A percentile compares a stretch with the other conserved stretches of the same genome.
These are phyloP conservation scores for Eucalyptus leucophloia DNA, from an alignment of 345 rosid genomes.

Conservation along the genomic window DNA sequence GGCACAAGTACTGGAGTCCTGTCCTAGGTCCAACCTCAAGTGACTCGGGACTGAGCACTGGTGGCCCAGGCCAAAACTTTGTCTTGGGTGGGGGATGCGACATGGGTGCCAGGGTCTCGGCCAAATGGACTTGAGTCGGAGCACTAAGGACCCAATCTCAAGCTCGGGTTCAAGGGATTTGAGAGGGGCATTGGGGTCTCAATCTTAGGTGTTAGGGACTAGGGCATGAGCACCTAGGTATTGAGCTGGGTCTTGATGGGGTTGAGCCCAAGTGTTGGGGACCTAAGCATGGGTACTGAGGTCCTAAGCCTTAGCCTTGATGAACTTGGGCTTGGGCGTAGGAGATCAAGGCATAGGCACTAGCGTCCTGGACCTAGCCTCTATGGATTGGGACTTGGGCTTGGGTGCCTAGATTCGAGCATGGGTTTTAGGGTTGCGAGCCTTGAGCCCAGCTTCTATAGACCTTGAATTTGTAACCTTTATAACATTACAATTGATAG, in stretches of 20 bases:
- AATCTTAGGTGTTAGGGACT: accelerated
- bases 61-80: no score
- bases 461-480: neutral
- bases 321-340: accelerated
- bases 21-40: no score
- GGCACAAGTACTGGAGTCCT: accelerated
- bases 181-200: no score
- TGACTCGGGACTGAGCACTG: accelerated
- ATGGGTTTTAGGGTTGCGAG: accelerated
- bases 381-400: accelerated
- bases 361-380: accelerated
- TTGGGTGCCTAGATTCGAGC: accelerated
- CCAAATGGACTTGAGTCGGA: no score
- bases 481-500: neutral
- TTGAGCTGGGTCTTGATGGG: no score
- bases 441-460: accelerated
- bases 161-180: accelerated
- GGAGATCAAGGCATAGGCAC: accelerated
- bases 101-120: accelerated
- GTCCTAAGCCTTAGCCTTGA: accelerated
- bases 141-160: no score
- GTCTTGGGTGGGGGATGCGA: accelerated
- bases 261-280: accelerated
- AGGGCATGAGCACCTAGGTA: no score
- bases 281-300: no score